Conservation (phyloP, 2,329 filamentous ascomycete species). For the Diaporthe citrichinensis region DNA sequence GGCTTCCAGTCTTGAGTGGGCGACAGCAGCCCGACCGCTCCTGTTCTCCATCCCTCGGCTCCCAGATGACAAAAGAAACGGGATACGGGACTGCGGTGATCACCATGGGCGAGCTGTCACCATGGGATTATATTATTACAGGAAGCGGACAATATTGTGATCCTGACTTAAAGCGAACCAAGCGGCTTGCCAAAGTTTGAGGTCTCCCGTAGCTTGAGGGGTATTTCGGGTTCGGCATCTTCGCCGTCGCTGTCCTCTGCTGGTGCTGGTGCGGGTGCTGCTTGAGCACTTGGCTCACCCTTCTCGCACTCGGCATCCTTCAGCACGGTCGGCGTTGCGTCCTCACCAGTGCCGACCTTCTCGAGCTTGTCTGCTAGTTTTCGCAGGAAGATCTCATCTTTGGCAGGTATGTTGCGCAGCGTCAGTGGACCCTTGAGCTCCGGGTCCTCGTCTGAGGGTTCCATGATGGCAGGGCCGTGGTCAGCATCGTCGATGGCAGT, state of each 20-base stretch:
- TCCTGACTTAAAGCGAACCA: constrained; percentile 47
- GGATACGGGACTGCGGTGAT: neutral
- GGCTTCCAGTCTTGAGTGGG: neutral
- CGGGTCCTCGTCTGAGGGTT: constrained; percentile 58
- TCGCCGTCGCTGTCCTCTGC: constrained; percentile 44
- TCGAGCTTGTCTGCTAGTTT: constrained; percentile 66
- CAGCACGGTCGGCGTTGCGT: constrained; percentile 61
- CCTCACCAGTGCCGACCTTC: constrained; percentile 61
- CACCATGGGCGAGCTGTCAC: neutral
- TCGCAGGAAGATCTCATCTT: constrained; percentile 68
- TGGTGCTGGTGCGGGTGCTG: constrained; percentile 37
- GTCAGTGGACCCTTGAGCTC: constrained; percentile 67
- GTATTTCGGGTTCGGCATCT: constrained; percentile 46
- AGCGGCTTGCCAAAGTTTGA: constrained; percentile 65
- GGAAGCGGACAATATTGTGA: neutral
- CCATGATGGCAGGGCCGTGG: constrained; percentile 49
- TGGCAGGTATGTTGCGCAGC: constrained; percentile 68
- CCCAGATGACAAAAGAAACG: constrained; percentile 18
- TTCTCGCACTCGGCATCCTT: constrained; percentile 39
- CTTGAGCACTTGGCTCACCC: constrained; percentile 27
- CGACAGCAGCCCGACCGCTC: neutral
- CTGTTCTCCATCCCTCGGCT: neutral
- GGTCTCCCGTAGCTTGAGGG: constrained; percentile 47
- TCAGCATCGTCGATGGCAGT: constrained; percentile 39
- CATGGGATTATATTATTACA: constrained; percentile 27